These are phyloP conservation scores for Triticum timopheevii DNA, from an alignment of 176 grass and related monocot species.

Conservation along the genomic window DNA sequence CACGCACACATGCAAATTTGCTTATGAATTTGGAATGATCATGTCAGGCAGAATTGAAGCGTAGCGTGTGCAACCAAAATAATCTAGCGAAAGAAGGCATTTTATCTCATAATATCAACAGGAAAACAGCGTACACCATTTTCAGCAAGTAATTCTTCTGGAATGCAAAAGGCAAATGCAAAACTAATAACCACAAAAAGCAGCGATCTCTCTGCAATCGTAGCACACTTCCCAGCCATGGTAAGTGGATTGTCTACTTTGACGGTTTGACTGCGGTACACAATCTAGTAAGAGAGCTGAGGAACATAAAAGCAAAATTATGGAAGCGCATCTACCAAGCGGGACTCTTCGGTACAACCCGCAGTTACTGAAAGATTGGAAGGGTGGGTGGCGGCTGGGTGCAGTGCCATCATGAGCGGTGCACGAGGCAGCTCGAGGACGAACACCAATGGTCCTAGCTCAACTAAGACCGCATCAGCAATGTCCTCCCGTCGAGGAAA, in stretches of 20 bases:
- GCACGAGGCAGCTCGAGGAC: constrained; percentile 15
- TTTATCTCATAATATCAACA: neutral
- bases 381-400: constrained; percentile 5
- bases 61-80: neutral
- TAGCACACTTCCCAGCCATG: neutral
- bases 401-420: neutral
- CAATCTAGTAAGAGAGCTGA: neutral
- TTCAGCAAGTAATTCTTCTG: neutral
- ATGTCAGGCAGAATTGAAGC: neutral
- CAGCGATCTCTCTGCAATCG: neutral
- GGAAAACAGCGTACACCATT: neutral
- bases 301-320: neutral
- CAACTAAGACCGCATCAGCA: neutral
- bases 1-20: neutral
- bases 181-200: neutral
- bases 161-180: neutral
- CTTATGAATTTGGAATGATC: constrained; percentile 9
- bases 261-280: neutral
- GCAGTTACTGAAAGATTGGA: neutral
- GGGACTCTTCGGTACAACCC: neutral
- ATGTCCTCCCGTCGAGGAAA: neutral
- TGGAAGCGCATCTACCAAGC: neutral
- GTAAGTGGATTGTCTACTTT: constrained; percentile 5
- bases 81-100: neutral
- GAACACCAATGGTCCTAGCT: constrained; percentile 6